These are phyloP conservation scores for Neophaeococcomyces mojaviensis DNA, from an alignment of 2,329 filamentous ascomycete species.

Conservation along the genomic window DNA sequence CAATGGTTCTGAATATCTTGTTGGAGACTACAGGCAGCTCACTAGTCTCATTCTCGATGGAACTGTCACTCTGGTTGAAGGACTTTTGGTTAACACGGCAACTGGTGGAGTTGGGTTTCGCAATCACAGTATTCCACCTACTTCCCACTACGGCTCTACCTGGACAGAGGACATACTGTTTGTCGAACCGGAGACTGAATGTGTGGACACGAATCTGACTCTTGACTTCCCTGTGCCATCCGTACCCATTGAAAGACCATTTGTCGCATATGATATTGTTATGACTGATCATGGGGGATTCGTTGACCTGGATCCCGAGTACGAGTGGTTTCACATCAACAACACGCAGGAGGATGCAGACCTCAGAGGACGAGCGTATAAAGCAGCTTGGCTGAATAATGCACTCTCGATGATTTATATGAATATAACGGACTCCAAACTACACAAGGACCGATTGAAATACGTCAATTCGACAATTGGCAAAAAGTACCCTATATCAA, in stretches of 20 bases:
- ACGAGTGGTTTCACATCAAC: slow-evolving; percentile 21
- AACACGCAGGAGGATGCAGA: slow-evolving; percentile 33
- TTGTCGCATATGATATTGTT: background rate
- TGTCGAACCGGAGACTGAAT: slow-evolving; percentile 33
- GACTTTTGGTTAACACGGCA: slow-evolving; percentile 29
- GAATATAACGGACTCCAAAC: slow-evolving; percentile 36
- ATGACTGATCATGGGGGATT: slow-evolving; percentile 38
- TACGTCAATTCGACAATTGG: slow-evolving; percentile 5
- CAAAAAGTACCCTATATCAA: background rate
- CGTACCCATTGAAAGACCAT: background rate
- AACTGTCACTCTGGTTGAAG: slow-evolving; percentile 31
- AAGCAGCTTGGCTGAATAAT: slow-evolving; percentile 39
- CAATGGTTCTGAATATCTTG: slow-evolving; percentile 23
- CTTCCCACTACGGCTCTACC: slow-evolving; percentile 36
- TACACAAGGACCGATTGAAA: background rate
- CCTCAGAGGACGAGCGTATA: slow-evolving; percentile 35
- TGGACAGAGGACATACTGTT: slow-evolving; percentile 46
- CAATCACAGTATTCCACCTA: slow-evolving; percentile 38
- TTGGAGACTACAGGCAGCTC: slow-evolving; percentile 28
- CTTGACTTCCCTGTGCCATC: background rate
- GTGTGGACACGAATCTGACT: slow-evolving; percentile 6
- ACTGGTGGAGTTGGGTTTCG: slow-evolving; percentile 38
- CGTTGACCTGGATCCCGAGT: slow-evolving; percentile 29
- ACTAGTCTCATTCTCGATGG: slow-evolving; percentile 30
- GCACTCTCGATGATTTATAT: slow-evolving; percentile 10